phyloP scores from a whole-genome alignment of 148 eudicot genomes.

The Spergularia marina region DNA sequence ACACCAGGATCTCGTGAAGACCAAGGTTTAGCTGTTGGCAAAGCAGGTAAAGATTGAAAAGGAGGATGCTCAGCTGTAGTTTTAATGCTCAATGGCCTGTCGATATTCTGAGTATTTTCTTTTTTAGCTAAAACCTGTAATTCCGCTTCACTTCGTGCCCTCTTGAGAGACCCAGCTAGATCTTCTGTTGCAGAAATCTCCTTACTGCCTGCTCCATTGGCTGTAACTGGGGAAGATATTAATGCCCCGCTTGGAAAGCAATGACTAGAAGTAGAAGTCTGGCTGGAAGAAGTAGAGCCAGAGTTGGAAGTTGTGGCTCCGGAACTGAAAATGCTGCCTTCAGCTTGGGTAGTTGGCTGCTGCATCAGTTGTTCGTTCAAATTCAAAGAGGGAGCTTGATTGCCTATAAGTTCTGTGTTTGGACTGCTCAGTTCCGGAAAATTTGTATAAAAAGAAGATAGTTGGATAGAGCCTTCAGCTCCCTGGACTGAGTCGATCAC shows the following conservation, averaged over 20 bases:
- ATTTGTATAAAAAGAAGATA: constrained; percentile 67
- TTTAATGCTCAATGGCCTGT: constrained; percentile 49
- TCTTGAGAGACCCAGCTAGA: constrained; percentile 37
- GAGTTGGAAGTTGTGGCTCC: constrained; percentile 52
- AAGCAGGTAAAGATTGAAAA: constrained; percentile 24
- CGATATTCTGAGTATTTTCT: constrained; percentile 30
- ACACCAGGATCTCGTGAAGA: constrained; percentile 29
- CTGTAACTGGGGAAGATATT: constrained; percentile 25
- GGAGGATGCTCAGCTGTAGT: constrained; percentile 28
- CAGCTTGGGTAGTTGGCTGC: constrained; percentile 37
- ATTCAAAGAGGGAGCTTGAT: constrained; percentile 31
- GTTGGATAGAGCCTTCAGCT: constrained; percentile 71
- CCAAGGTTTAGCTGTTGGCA: constrained; percentile 27
- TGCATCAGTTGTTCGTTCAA: constrained; percentile 35
- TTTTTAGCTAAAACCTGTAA: constrained; percentile 35
- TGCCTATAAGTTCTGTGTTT: constrained; percentile 24
- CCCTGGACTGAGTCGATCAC: constrained; percentile 91
- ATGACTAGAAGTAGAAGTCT: constrained; percentile 59
- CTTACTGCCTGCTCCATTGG: constrained; percentile 27
- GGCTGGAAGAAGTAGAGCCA: constrained; percentile 58
- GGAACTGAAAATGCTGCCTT: constrained; percentile 41
- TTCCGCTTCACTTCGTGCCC: constrained; percentile 46
- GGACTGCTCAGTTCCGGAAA: constrained; percentile 65
- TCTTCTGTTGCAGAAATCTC: constrained; percentile 36
- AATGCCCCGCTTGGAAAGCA: constrained; percentile 47